phyloP scores from a whole-genome alignment of 2,329 filamentous ascomycete genomes.

The Neopestalotiopsis rosae region DNA sequence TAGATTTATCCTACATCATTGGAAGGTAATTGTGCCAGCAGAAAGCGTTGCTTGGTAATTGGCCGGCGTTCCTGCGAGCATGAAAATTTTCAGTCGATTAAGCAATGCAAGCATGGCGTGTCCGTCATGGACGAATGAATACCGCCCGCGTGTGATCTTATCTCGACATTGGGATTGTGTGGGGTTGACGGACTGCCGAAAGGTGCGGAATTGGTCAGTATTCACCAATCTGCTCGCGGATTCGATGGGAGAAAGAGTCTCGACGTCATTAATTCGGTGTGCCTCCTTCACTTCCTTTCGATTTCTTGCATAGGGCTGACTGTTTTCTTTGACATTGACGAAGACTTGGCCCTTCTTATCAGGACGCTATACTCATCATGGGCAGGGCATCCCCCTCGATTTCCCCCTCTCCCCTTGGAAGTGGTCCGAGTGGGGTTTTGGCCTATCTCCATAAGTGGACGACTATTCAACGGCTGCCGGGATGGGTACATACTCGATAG shows the following conservation, averaged over 20 bases:
- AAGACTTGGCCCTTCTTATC: not conserved
- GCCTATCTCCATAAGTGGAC: not conserved
- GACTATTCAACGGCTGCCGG: conserved; percentile 2
- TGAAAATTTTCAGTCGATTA: not conserved
- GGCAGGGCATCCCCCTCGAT: not conserved
- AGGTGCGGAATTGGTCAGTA: not conserved
- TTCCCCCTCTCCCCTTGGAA: not conserved
- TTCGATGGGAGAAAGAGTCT: not conserved
- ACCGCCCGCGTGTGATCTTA: not conserved
- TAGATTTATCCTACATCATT: too few relatives aligned
- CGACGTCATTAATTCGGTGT: not conserved
- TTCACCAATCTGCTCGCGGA: not conserved
- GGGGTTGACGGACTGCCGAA: not conserved
- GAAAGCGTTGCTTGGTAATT: not conserved
- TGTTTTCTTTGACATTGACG: not conserved
- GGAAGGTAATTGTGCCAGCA: too few relatives aligned
- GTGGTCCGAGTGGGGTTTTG: not conserved
- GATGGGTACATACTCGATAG: not conserved
- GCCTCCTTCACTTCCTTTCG: not conserved
- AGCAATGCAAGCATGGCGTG: not conserved
- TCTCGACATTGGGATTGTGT: not conserved
- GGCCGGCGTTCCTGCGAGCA: not conserved
- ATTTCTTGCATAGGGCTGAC: not conserved
- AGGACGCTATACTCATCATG: conserved; percentile 1
- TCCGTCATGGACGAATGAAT: not conserved